A percentile compares a stretch with the other conserved stretches of the same genome.
Conservation (phyloP, 331 rosid genomes). For the Arachis monticola region DNA sequence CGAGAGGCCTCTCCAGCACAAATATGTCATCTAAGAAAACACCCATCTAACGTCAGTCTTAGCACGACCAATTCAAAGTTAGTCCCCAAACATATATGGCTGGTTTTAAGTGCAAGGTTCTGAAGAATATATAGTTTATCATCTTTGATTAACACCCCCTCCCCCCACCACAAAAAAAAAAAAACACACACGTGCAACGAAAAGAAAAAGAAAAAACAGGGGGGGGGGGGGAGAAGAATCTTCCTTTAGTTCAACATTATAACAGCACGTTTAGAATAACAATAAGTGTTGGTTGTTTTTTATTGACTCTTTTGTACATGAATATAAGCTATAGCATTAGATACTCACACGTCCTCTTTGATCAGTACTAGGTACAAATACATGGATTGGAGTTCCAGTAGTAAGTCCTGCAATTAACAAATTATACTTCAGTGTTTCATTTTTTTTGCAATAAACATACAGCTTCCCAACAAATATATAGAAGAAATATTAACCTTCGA, state of each 20-base stretch:
- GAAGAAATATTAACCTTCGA: constrained; percentile 62
- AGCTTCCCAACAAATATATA: constrained; percentile 22
- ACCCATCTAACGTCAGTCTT: not conserved
- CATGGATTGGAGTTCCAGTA: constrained; percentile 93
- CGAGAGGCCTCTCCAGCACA: not conserved
- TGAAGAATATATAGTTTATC: not conserved
- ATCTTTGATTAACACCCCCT: not conserved
- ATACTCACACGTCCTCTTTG: constrained; percentile 95
- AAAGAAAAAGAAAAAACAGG: not conserved
- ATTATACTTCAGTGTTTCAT: constrained; percentile 5
- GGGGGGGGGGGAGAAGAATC: not conserved
- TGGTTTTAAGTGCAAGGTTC: not conserved
- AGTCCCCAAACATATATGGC: no score
- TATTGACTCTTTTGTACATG: not conserved
- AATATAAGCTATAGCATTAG: not conserved
- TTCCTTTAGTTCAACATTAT: constrained; percentile 12
- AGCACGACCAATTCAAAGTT: no score
- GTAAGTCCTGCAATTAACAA: constrained; percentile 69
- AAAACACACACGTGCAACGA: not conserved
- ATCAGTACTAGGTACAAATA: constrained; percentile 93
- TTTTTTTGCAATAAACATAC: constrained; percentile 10
- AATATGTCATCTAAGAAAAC: constrained; percentile 8
- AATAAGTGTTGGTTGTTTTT: constrained; percentile 11
- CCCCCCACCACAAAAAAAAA: no score
- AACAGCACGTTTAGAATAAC: constrained; percentile 10